Conservation (phyloP, 2,329 filamentous ascomycete species). For the Penicillium sp. region DNA sequence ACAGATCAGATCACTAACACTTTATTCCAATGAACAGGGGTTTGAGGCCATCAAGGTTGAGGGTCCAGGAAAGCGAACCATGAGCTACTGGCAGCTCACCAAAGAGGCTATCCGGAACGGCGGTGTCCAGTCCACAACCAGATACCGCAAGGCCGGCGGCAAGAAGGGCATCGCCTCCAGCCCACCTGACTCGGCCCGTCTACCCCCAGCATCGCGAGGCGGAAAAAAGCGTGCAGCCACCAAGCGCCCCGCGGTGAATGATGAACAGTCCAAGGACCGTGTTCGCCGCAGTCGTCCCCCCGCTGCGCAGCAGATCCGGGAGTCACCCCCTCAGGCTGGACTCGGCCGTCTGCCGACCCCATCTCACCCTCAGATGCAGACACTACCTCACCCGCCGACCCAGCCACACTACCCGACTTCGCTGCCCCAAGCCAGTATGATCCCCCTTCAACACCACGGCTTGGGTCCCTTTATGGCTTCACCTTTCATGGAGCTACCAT, state of each 20-base stretch:
- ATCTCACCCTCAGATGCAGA: too few species aligned
- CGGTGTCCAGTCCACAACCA: conserved; percentile 73
- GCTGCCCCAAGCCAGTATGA: too few species aligned
- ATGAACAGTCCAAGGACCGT: conserved; percentile 21
- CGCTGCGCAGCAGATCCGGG: too few species aligned
- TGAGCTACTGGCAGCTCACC: conserved; percentile 74
- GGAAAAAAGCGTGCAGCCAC: conserved; percentile 35
- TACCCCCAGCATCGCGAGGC: conserved; percentile 38
- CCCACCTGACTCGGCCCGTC: conserved; percentile 35
- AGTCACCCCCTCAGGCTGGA: too few species aligned
- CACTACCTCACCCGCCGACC: too few species aligned
- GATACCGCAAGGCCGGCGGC: conserved; percentile 55
- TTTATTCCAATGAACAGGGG: conserved; percentile 20
- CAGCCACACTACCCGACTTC: too few species aligned
- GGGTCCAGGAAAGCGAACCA: conserved; percentile 45
- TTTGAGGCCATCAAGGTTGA: conserved; percentile 53
- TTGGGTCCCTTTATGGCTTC: too few species aligned
- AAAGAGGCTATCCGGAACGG: conserved; percentile 62
- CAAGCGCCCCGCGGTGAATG: conserved; percentile 21
- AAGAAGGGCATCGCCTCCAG: conserved; percentile 37
- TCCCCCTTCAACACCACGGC: too few species aligned
- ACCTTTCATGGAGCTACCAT: too few species aligned
- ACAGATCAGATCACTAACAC: too few species aligned
- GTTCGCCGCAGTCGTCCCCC: neutral
- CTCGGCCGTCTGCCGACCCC: too few species aligned